Percentiles rank a stretch among this genome's conserved stretches.
These are phyloP conservation scores for Solanum pinnatisectum DNA, from an alignment of 257 asterid genomes.

Conservation along the genomic window DNA sequence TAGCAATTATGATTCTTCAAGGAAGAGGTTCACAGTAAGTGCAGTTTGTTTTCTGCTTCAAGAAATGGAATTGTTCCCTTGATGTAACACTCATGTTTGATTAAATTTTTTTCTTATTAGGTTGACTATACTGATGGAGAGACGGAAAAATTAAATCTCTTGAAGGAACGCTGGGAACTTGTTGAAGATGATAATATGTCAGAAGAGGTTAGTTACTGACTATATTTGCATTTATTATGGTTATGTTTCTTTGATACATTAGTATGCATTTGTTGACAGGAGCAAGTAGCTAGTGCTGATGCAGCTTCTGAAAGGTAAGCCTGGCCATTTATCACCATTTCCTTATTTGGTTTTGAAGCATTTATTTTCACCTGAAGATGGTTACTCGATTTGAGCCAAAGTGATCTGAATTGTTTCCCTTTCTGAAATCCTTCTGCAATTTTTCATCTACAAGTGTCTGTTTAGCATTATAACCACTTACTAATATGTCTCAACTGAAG, in stretches of 20 bases:
- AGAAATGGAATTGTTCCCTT: neutral
- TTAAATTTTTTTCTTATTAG: conserved; percentile 20
- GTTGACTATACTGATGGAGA: conserved; percentile 78
- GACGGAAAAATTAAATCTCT: conserved; percentile 53
- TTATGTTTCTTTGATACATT: conserved; percentile 2
- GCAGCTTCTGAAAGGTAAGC: conserved; percentile 63
- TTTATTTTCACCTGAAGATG: neutral
- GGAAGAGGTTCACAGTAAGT: conserved; percentile 75
- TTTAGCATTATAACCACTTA: neutral
- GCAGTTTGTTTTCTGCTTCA: conserved; percentile 15
- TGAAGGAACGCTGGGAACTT: conserved; percentile 48
- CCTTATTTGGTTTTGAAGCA: neutral
- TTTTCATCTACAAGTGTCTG: neutral
- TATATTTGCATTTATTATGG: neutral
- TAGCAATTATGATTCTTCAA: conserved; percentile 53
- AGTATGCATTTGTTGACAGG: conserved; percentile 28
- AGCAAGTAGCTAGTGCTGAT: conserved; percentile 43
- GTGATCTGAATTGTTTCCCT: neutral
- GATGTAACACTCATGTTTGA: neutral
- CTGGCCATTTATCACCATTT: neutral
- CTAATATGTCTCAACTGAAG: neutral
- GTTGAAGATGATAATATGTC: conserved; percentile 34
- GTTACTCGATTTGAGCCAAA: neutral
- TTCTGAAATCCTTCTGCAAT: neutral
- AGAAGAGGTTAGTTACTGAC: conserved; percentile 36